These are phyloP conservation scores for grape (Vitis vinifera) DNA, from an alignment of 164 flowering plant genomes.

Conservation along the genomic window DNA sequence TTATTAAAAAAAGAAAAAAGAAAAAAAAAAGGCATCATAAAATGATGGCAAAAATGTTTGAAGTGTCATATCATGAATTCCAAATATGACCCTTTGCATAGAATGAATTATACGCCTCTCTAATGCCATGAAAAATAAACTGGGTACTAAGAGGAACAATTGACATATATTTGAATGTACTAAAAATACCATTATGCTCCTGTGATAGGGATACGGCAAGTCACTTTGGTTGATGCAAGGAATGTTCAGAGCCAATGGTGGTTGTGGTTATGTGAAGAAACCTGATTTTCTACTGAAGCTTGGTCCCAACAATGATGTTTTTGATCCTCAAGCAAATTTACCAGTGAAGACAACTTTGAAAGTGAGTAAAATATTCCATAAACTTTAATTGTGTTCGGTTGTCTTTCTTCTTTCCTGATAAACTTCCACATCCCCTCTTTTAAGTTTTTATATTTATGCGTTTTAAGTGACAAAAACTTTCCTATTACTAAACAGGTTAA, in stretches of 20 bases:
- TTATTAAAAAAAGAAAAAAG: too few species aligned
- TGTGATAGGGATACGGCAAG: constrained; percentile 45
- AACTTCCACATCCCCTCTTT: background rate
- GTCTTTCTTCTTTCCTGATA: constrained; percentile 1
- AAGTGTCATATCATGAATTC: too few species aligned
- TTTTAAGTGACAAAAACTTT: background rate
- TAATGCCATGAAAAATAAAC: too few species aligned
- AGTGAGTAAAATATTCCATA: constrained; percentile 18
- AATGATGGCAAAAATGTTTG: too few species aligned
- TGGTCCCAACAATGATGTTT: constrained; percentile 31
- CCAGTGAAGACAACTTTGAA: constrained; percentile 42
- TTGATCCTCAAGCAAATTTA: constrained; percentile 31
- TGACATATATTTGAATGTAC: background rate
- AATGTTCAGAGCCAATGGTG: too few species aligned
- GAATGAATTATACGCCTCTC: too few species aligned
- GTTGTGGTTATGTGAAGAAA: constrained; percentile 33
- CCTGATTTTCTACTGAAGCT: constrained; percentile 38
- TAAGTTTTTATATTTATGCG: background rate
- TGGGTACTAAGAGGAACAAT: background rate
- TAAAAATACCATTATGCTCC: background rate
- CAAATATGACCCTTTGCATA: too few species aligned
- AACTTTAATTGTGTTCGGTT: background rate
- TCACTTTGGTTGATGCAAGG: constrained; percentile 66
- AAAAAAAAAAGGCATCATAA: too few species aligned
- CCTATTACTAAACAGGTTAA: constrained; percentile 30